A percentile compares a stretch with the other conserved stretches of the same genome.
phyloP scores from a whole-genome alignment of 371 early-diverging fungal species.

The Mortierella polycephala region DNA sequence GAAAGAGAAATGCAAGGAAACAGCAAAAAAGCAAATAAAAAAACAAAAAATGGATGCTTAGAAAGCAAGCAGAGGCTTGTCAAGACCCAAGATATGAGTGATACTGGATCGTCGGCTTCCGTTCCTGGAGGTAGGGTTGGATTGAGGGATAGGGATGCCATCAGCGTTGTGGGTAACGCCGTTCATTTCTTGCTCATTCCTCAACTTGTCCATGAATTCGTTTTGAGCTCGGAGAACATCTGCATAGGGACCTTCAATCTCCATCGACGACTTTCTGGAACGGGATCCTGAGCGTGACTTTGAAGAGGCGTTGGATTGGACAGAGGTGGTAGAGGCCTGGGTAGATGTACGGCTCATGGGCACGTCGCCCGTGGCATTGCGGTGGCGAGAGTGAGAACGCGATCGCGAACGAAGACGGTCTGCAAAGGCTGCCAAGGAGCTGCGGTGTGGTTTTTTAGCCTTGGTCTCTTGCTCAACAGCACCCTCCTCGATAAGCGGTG shows the following conservation, averaged over 20 bases:
- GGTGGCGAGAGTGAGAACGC: constrained; percentile 28
- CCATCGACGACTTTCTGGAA: constrained; percentile 9
- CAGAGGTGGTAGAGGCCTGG: constrained; percentile 11
- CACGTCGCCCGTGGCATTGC: constrained; percentile 1
- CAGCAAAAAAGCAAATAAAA: background rate
- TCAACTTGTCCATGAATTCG: constrained; percentile 38
- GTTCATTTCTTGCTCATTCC: constrained; percentile 34
- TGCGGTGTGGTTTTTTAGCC: constrained; percentile 13
- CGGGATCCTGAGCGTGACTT: constrained; percentile 23
- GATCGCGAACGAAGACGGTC: constrained; percentile 40
- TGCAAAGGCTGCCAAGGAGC: constrained; percentile 34
- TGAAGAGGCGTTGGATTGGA: constrained; percentile 19
- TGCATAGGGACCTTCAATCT: constrained; percentile 22
- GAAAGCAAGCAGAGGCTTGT: constrained; percentile 39
- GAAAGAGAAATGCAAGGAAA: background rate
- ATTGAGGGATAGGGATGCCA: constrained; percentile 30
- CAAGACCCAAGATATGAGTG: constrained; percentile 28
- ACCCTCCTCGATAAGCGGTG: constrained; percentile 18
- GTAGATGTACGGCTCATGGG: constrained; percentile 24
- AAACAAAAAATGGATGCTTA: constrained; percentile 2
- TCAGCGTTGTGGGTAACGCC: constrained; percentile 37
- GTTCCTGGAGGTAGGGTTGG: constrained; percentile 2
- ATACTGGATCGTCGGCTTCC: constrained; percentile 36
- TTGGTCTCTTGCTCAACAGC: background rate
- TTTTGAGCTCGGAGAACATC: constrained; percentile 41